Evolutionary conservation across 169 alveolate species (phyloP), one percentile per base, ranked within the genome.

Genomic region (Eimeria necatrix): DNA sequence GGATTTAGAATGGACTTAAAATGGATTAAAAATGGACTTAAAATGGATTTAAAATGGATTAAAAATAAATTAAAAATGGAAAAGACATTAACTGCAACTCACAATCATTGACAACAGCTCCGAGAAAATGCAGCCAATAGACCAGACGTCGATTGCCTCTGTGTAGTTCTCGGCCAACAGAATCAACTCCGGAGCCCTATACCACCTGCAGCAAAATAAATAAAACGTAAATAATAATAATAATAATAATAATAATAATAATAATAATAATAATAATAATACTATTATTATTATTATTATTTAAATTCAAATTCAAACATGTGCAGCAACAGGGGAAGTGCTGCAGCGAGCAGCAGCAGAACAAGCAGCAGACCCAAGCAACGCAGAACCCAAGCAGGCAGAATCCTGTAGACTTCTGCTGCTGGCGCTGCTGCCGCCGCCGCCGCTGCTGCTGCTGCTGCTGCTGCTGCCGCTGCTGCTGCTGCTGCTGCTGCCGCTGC

Each of bases 101-200:
- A 88, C 97, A 93, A 89, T 98, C 98, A 86, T 98, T 97, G 88
- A 98, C 87, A 99, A 96, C 48, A 99, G 97, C 95, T 99, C 99
- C 5, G 99, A 99, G 94, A 98, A 98, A 41, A 99, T 99, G 94
- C 99, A 99, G 12, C 99, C 99, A 20, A 98, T 97, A 5, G 99
- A 98, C 99, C 99, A 99, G 68, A 99, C 99, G 95, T 99, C 99
- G 41, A 99, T 99, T 22, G 99, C 99, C 76, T 98, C 99, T 20
- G 99, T 99, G 97, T 99, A 99, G 96, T 98, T 99, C 89, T 99
- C 99, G 94, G 99, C 99, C 80, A 99, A 96, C 76, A 99, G 95
- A 84, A 99, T 99, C 46, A 99, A 97, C 97, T 99, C 99, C n/a
- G 99, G 99, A 4, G 99, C 99, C 59, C 99, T 96, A 94, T 99